Conservation (phyloP, 2,329 filamentous ascomycete genomes). For the Fusarium praegraminearum region DNA sequence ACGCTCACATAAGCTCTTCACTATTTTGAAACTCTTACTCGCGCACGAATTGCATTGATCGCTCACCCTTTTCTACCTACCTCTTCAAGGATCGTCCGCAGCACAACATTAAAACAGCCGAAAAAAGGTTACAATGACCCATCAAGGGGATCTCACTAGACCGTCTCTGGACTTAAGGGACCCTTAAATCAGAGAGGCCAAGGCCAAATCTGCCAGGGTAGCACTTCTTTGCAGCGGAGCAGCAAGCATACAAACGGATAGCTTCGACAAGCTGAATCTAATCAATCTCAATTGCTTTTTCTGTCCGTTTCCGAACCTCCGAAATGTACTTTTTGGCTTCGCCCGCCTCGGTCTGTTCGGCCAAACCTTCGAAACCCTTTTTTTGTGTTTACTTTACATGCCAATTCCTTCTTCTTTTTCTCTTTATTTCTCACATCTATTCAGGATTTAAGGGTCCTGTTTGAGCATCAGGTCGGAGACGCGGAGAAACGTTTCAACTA, state of each 20-base stretch:
- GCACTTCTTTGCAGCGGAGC: slow-evolving; percentile 15
- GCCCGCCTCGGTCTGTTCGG: slow-evolving; percentile 1
- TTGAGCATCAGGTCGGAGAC: slow-evolving; percentile 13
- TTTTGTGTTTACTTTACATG: neutral
- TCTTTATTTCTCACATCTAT: neutral
- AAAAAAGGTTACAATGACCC: slow-evolving; percentile 11
- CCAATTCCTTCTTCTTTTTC: neutral
- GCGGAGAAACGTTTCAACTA: slow-evolving; percentile 34
- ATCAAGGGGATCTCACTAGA: slow-evolving; percentile 24
- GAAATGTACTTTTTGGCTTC: slow-evolving; percentile 16
- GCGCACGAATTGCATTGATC: slow-evolving; percentile 11
- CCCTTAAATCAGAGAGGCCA: slow-evolving; percentile 14
- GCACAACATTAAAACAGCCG: neutral
- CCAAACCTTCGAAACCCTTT: neutral
- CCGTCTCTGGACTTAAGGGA: slow-evolving; percentile 13
- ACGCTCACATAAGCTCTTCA: neutral
- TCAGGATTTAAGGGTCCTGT: slow-evolving; percentile 11
- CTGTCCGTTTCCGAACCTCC: slow-evolving; percentile 8
- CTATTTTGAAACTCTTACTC: neutral
- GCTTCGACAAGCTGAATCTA: slow-evolving; percentile 35
- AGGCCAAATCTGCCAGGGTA: slow-evolving; percentile 17
- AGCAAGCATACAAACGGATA: slow-evolving; percentile 35
- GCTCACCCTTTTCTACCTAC: slow-evolving; percentile 5
- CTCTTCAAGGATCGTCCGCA: neutral
- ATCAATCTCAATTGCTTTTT: slow-evolving; percentile 37